phyloP scores from a whole-genome alignment of 768 basidiomycete species.

The Rhizopogon rudus region DNA sequence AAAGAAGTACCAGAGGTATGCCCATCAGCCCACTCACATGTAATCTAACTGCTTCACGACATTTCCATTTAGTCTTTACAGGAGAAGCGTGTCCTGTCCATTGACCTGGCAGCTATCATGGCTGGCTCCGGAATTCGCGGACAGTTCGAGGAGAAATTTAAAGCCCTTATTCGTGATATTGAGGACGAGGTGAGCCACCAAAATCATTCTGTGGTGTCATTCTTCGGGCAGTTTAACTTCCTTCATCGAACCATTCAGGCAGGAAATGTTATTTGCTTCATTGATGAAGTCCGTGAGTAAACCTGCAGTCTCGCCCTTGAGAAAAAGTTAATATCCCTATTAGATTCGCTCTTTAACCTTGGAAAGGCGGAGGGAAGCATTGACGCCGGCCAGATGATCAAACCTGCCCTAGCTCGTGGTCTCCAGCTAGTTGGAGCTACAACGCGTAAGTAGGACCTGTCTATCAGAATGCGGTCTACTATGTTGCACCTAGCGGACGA shows the following conservation, averaged over 20 bases:
- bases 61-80: conserved; percentile 62
- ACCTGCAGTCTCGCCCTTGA: not conserved
- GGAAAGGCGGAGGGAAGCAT: conserved; percentile 91
- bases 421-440: conserved; percentile 89
- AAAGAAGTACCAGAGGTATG: conserved; percentile 88
- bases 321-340: not conserved
- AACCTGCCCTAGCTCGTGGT: conserved; percentile 83
- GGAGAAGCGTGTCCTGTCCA: conserved; percentile 80
- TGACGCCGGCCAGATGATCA: conserved; percentile 92
- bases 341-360: conserved; percentile 79
- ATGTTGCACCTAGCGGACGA: conserved; percentile 56
- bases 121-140: conserved; percentile 91
- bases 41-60: not conserved
- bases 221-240: conserved; percentile 6
- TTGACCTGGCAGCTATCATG: conserved; percentile 80
- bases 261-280: conserved; percentile 86
- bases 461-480: not conserved
- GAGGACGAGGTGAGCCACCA: conserved; percentile 62
- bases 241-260: conserved; percentile 29
- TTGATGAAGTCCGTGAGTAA: conserved; percentile 86
- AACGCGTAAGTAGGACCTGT: conserved; percentile 51
- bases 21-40: not conserved
- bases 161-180: conserved; percentile 83
- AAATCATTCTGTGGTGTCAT: conserved; percentile 17
- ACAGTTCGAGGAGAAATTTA: conserved; percentile 93